Evolutionary conservation across 2,329 filamentous ascomycete genomes (phyloP).

Genomic region (Bisporella sp.): DNA sequence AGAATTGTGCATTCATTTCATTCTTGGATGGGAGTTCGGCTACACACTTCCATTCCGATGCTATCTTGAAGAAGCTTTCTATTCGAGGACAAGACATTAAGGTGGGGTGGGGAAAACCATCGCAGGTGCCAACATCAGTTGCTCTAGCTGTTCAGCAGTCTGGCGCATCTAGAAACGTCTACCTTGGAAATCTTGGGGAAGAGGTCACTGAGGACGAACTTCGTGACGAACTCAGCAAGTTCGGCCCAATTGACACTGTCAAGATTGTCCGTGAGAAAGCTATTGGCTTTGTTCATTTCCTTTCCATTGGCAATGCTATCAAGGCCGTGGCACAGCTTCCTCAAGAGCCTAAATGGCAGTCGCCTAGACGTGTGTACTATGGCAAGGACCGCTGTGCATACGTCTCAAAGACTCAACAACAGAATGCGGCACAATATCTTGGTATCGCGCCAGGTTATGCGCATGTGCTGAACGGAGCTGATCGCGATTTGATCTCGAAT

Average conservation of each 20-base stretch:
- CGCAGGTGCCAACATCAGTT: conserved; percentile 94
- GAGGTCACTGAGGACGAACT: conserved; percentile 88
- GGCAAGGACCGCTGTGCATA: conserved; percentile 98
- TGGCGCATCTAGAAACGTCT: conserved; percentile 93
- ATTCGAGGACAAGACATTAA: conserved; percentile 99
- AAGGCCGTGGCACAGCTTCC: conserved; percentile 96
- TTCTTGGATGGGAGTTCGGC: conserved; percentile 97
- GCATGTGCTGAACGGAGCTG: conserved; percentile 90
- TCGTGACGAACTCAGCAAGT: conserved; percentile 91
- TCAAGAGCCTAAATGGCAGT: conserved; percentile 94
- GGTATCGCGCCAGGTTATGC: conserved; percentile 96
- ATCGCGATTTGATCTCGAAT: conserved; percentile 93
- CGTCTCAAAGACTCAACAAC: conserved; percentile 98
- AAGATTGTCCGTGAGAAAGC: conserved; percentile 98
- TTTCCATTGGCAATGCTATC: conserved; percentile 96
- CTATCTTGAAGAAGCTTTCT: conserved; percentile 98
- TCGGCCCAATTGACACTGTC: conserved; percentile 91
- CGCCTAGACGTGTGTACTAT: conserved; percentile 93
- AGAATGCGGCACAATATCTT: conserved; percentile 96
- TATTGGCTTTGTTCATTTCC: conserved; percentile 95
- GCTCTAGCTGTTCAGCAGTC: conserved; percentile 97
- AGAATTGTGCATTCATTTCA: conserved; percentile 99
- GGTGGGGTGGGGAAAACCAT: conserved; percentile 98
- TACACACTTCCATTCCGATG: conserved; percentile 98
- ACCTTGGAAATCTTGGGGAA: conserved; percentile 87